Conservation (phyloP, 371 early-diverging fungal genomes). For the Mucor indicus region DNA sequence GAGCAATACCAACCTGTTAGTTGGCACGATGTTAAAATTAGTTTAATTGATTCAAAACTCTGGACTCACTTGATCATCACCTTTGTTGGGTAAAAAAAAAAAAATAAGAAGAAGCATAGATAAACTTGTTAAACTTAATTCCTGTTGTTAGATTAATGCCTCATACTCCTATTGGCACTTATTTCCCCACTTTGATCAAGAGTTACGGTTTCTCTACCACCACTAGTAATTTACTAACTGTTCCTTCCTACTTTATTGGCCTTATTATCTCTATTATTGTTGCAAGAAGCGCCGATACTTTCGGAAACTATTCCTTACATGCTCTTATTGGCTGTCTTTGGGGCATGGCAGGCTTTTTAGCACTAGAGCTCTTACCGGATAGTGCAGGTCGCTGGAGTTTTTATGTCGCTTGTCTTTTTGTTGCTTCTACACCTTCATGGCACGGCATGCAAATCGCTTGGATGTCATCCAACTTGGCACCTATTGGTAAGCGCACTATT, state of each 20-base stretch:
- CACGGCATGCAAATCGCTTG: slow-evolving; percentile 54
- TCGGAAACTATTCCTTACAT: slow-evolving; percentile 45
- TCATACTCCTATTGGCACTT: slow-evolving; percentile 36
- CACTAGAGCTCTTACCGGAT: slow-evolving; percentile 36
- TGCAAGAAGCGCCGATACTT: slow-evolving; percentile 39
- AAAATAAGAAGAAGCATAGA: neutral
- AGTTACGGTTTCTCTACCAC: slow-evolving; percentile 49
- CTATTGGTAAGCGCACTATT: slow-evolving; percentile 45
- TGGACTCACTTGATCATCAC: slow-evolving; percentile 37
- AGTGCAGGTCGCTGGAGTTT: slow-evolving; percentile 35
- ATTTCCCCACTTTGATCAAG: slow-evolving; percentile 52
- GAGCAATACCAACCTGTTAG: slow-evolving; percentile 24
- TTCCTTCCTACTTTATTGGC: slow-evolving; percentile 42
- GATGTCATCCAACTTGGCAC: slow-evolving; percentile 51
- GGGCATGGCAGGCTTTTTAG: slow-evolving; percentile 39
- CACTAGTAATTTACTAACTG: slow-evolving; percentile 51
- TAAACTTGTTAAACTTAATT: no score
- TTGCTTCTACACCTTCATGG: slow-evolving; percentile 33
- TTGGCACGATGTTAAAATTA: no score
- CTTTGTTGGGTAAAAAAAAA: slow-evolving; percentile 18
- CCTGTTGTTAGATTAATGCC: slow-evolving; percentile 41
- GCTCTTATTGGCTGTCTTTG: slow-evolving; percentile 37
- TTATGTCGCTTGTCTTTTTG: slow-evolving; percentile 19
- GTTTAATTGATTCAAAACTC: slow-evolving; percentile 46
- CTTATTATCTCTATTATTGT: slow-evolving; percentile 39